Percentiles rank a stretch among this genome's conserved stretches.
These are phyloP conservation scores for Boletus subparvulus DNA, from an alignment of 768 basidiomycete species.

Conservation along the genomic window DNA sequence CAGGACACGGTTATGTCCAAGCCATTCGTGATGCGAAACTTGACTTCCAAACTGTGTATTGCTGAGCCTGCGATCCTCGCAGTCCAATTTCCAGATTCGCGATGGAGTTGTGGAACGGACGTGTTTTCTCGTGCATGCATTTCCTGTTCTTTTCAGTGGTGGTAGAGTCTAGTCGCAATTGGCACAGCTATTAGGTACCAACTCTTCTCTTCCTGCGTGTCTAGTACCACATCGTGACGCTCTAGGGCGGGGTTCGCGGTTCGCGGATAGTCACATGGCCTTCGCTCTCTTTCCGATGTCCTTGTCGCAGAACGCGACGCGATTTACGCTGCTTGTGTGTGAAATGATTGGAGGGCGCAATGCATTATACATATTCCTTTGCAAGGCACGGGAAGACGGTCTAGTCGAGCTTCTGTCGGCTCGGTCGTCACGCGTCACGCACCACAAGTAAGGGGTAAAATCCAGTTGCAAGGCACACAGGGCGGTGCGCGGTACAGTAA, in stretches of 20 bases:
- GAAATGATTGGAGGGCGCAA: too few species aligned
- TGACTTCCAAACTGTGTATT: slow-evolving; percentile 38
- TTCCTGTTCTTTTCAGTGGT: not conserved
- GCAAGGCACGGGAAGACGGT: too few species aligned
- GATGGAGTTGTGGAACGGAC: not conserved
- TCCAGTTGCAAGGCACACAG: not conserved
- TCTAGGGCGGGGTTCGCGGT: too few species aligned
- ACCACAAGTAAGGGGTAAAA: not conserved
- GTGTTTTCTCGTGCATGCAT: not conserved
- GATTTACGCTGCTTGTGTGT: not conserved
- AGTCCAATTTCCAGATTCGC: not conserved
- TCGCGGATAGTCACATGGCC: not conserved
- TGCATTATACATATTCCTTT: too few species aligned
- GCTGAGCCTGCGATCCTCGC: slow-evolving; percentile 20
- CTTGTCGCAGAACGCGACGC: not conserved
- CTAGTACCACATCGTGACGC: not conserved
- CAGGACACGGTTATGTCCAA: slow-evolving; percentile 65
- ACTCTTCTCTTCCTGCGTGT: not conserved
- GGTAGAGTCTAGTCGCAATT: not conserved
- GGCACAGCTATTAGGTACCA: not conserved
- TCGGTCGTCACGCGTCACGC: not conserved
- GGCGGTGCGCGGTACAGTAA: not conserved
- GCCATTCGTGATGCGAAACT: slow-evolving; percentile 44
- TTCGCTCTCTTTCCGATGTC: not conserved
- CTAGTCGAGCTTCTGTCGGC: too few species aligned